Evolutionary conservation across 371 early-diverging fungal species (phyloP).

Genomic region (Mucor plumbeus): DNA sequence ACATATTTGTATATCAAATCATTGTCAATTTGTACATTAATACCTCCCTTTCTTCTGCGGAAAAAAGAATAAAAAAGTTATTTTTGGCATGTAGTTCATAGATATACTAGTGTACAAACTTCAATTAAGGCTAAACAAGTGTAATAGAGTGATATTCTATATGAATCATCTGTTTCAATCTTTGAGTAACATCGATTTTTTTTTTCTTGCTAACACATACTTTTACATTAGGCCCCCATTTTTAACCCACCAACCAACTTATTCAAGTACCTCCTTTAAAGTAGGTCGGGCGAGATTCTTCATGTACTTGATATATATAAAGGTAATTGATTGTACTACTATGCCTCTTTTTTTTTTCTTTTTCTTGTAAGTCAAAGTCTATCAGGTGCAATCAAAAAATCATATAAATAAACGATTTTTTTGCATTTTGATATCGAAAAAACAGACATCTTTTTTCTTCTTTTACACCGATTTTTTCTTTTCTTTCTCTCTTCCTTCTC

Average conservation of each 20-base stretch:
- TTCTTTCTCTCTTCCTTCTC: neutral
- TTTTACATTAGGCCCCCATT: constrained; percentile 2
- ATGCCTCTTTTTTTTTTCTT: neutral
- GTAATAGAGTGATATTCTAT: constrained; percentile 6
- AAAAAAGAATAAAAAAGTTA: neutral
- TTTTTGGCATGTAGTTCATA: neutral
- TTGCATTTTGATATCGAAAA: constrained; percentile 10
- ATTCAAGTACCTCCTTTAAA: constrained; percentile 5
- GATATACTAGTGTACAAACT: constrained; percentile 1
- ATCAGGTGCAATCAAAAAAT: constrained; percentile 13
- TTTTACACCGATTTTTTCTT: neutral
- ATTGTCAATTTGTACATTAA: too few species aligned
- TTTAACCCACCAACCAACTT: neutral
- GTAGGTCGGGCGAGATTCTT: constrained; percentile 4
- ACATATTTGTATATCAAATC: too few species aligned
- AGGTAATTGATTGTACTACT: constrained; percentile 9
- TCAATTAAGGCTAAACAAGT: constrained; percentile 15
- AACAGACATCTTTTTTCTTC: constrained; percentile 5
- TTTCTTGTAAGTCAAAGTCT: constrained; percentile 1
- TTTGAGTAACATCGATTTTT: constrained; percentile 1
- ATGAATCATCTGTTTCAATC: constrained; percentile 8
- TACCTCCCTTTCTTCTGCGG: neutral
- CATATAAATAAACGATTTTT: constrained; percentile 6
- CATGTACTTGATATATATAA: constrained; percentile 11
- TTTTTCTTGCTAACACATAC: constrained; percentile 1